Base-by-base conservation (phyloP, 305 asterid genomes). In the Fraxinus baroniana region DNA sequence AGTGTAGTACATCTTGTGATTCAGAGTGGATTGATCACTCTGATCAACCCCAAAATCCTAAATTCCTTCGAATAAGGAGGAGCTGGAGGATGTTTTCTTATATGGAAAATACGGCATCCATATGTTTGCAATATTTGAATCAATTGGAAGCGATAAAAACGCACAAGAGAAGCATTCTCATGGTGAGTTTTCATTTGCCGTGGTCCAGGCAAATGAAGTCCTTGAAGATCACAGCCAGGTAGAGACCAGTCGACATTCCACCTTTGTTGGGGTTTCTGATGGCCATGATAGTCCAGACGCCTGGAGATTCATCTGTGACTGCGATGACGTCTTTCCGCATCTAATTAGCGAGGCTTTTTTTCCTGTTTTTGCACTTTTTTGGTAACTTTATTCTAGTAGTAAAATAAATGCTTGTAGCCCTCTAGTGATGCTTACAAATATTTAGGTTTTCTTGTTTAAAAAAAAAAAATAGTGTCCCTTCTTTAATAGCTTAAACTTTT, bases 281-380 rank as follows among this genome's bases (percentile, higher is more conserved):
- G 95, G 98, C 80, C 98, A 93, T 28, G 98, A 95, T 77, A 94
- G 97, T 36, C 89, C 86, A 0, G 95, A 92, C 77, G 93, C 97
- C 44, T 76, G 95, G 6, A 82, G 32, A 79, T 91, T 84, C 88
- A 85, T 91, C 66, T 83, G 87, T 46, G 92, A 91, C 37, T 33
- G 37, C 37, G 37, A 33, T 35, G 91, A 93, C 84, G 92, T 93
- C 83, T 89, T 89, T 36, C 9, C 46, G 7, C 46, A 90, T 84
- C 80, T 93, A 49, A 86, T 73, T 28, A 87, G 98, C 91, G 81
- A 88, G 94, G 13, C 46, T 76, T 33, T 33, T 3, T 81, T 74
- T 62, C 18, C 76, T 9, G 2, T 7, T 37, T 37, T 37, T 37
- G 10, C 44, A 37, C 44, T 37, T 37, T 37, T 1, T 7, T 28